Evolutionary conservation across 2,329 filamentous ascomycete species (phyloP), one percentile per base, ranked within the genome.

Genomic region (Aspergillus sp.): DNA sequence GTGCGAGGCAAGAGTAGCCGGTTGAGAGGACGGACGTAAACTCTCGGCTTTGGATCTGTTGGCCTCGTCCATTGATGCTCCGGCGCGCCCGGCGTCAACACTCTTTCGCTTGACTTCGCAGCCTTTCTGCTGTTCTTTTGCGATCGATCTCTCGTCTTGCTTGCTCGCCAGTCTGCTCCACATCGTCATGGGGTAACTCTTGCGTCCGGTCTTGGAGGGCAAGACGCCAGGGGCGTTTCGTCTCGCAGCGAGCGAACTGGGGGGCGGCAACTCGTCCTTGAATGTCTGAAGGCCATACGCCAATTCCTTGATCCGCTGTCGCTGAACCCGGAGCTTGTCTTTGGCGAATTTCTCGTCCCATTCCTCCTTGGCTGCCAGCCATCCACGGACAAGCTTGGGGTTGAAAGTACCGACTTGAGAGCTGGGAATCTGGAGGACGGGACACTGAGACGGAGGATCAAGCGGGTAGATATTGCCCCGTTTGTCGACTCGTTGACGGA

Each of bases 121-220:
- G 8, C 68, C 69, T 47, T 69, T 63, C 9, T 66, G 63, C 2
- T 64, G 52, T 38, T 76, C 74, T 49, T 68, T 71, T 48, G 72
- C 69, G 13, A 96, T 82, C 0, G 90, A 90, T 63, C 83, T 83
- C 74, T 94, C 85, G 72, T 98, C 95, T 71, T 97, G 92, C 72
- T 91, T 96, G 49, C 89, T 93, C 13, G 91, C 92, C 90, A 92
- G 96, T 1, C 89, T 81, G 53, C 88, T 90, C 94, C 94, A 98
- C 65, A 97, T 79, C 2, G 88, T 86, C 74, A 97, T 81, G 7
- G 90, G 91, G 76, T 89, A 86, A 65, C 90, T 92, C 81, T 85
- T 88, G 66, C 78, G 70, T 4, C 62, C 65, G 10, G 63, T 67
- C 19, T 66, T 66, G 19, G 69, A 64, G 15, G 71, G 70, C 32